Evolutionary conservation across 2,329 filamentous ascomycete genomes (phyloP), one percentile per base, ranked within the genome.

Genomic region (Pyrenochaeta sp.): DNA sequence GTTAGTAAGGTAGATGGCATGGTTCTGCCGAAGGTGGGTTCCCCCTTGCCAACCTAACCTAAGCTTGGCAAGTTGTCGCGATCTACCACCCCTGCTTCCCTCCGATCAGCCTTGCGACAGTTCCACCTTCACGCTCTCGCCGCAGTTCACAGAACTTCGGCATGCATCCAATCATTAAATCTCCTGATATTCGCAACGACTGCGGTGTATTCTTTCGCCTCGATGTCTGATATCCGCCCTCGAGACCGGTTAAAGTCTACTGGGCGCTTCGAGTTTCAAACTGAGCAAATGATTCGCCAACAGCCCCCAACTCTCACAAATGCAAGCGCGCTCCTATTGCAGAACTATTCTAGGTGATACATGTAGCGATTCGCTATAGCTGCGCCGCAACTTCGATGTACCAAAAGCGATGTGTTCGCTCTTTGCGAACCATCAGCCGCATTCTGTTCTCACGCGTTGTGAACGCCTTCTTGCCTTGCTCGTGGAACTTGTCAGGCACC

Each of bases 361-460:
- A n/a, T n/a, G n/a, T 48, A 53, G 41, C 44, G 21, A 34, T 32
- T 59, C 22, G 48, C 50, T 57, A 23, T 45, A 30, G 48, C 61
- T 63, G 55, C 41, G 61, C 61, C 61, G 35, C 51, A 63, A 48
- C 34, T 10, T 24, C 31, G 31, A 24, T 30, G 35, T 48, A n/a
- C 44, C 52, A 60, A 64, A 65, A 65, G 54, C 41, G 21, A 35
- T 27, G 49, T 31, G 53, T 56, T 58, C 55, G 53, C 61, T 55
- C 54, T 18, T 36, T 44, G 55, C 57, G 59, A 60, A 60, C 57
- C 27, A 44, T 51, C 38, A 56, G 40, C 44, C 50, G 34, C 38
- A 37, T 49, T 35, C 35, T 36, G 32, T 36, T 29, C 37, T 37
- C 22, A 41, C 20, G n/a, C 27, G 31, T 29, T 26, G 41, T 43